phyloP scores from a whole-genome alignment of 2,329 filamentous ascomycete species.

The Beauveria asiatica region DNA sequence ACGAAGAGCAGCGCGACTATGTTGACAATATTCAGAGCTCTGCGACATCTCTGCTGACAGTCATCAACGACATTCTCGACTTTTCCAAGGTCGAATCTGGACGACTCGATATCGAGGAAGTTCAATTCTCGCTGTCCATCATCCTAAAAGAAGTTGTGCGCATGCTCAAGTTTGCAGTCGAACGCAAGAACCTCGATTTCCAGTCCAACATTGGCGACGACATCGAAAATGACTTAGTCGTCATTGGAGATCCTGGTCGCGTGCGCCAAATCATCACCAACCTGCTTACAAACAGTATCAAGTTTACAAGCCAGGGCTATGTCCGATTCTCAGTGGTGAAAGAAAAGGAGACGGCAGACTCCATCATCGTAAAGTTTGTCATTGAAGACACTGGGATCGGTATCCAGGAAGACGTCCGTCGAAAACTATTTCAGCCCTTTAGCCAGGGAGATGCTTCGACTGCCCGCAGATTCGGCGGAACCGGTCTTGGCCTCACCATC shows the following conservation, averaged over 20 bases:
- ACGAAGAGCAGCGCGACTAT: slow-evolving; percentile 64
- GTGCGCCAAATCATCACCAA: slow-evolving; percentile 79
- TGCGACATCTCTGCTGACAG: slow-evolving; percentile 71
- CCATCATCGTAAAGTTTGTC: slow-evolving; percentile 59
- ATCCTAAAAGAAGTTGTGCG: slow-evolving; percentile 73
- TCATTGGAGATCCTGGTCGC: slow-evolving; percentile 78
- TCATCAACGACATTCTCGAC: slow-evolving; percentile 87
- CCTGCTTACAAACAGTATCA: slow-evolving; percentile 67
- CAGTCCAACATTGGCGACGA: slow-evolving; percentile 54
- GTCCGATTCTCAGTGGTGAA: slow-evolving; percentile 59
- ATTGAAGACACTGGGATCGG: slow-evolving; percentile 75
- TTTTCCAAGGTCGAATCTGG: slow-evolving; percentile 82
- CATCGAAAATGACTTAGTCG: slow-evolving; percentile 60
- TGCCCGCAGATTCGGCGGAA: slow-evolving; percentile 69
- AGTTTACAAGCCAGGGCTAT: slow-evolving; percentile 61
- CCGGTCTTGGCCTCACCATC: slow-evolving; percentile 69
- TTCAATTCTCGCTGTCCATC: slow-evolving; percentile 67
- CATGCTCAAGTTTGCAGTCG: slow-evolving; percentile 80
- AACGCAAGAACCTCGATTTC: slow-evolving; percentile 69
- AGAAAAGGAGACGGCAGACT: slow-evolving; percentile 54
- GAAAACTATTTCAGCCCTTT: slow-evolving; percentile 69
- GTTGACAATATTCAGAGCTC: slow-evolving; percentile 73
- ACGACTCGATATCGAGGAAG: slow-evolving; percentile 67
- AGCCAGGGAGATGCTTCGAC: slow-evolving; percentile 76
- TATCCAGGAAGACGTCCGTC: slow-evolving; percentile 68